Evolutionary conservation across 2,329 filamentous ascomycete species (phyloP), one percentile per base, ranked within the genome.

Genomic region (Epichloe typhina): DNA sequence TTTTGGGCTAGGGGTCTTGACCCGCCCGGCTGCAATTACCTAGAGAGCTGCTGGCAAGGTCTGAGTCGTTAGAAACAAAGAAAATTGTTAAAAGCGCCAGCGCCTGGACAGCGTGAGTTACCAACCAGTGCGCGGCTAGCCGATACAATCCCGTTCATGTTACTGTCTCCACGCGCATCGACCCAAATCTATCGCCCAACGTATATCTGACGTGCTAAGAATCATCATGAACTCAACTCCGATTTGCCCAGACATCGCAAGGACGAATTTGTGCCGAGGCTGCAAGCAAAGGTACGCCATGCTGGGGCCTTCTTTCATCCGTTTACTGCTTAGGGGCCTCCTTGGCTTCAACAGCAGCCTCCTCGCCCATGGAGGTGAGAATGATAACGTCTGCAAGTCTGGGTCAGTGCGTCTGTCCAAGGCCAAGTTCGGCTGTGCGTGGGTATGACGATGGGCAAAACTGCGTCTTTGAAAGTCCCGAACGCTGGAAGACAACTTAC

Each of bases 341-440:
- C 83, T 97, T 97, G 74, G 83, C 86, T 69, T 96, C 90, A 69
- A 96, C 84, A 66, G 84, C 86, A 63, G 79, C 74, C 80, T 97
- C 87, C 76, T 98, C 91, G 68, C 87, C 87, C 93, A 98, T 98
- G 69, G 93, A 83, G 64, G 88, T 87, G 68, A 95, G 86, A 69
- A 98, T 82, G 64, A 91, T 85, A 64, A 97, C 84, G 73, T 89
- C 89, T 95, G 23, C 19, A 39, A 31, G 26, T n/a, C 17, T 37
- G 2, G 33, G 40, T 46, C 19, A 51, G 46, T 44, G 11, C 11
- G 37, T 9, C 8, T 39, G 33, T 43, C 33, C 11, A 39, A 11
- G 38, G 5, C 13, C 8, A 36, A 13, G 11, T 37, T 5, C 12
- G 21, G 5, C 36, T 38, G 21, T 26, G 8, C 6, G 3, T n/a